phyloP scores from a whole-genome alignment of 2,329 filamentous ascomycete genomes.

The Trichothecium roseum region DNA sequence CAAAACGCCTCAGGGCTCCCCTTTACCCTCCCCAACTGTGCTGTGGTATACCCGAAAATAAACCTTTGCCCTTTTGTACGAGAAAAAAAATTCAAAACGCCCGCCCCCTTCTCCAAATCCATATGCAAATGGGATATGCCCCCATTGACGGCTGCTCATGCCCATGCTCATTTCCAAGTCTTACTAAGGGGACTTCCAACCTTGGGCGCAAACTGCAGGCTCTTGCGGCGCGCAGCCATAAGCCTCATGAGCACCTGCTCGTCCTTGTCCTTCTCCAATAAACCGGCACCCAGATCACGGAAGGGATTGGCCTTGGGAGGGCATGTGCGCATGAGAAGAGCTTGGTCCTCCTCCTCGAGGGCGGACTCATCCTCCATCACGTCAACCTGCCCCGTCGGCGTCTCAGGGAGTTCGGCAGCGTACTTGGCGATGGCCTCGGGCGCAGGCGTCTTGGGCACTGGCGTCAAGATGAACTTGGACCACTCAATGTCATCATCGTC shows the following conservation, averaged over 20 bases:
- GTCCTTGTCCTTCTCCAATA: conserved; percentile 41
- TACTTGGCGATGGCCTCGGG: conserved; percentile 43
- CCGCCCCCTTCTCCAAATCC: neutral
- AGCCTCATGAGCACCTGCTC: conserved; percentile 49
- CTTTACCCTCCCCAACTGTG: no score
- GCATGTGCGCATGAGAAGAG: conserved; percentile 40
- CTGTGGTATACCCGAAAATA: no score
- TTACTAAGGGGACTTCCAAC: conserved; percentile 60
- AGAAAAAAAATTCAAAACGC: conserved; percentile 1
- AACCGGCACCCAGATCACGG: conserved; percentile 28
- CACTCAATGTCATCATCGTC: conserved; percentile 29
- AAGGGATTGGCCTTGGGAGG: conserved; percentile 35
- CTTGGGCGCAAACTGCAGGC: conserved; percentile 66
- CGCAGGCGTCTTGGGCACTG: conserved; percentile 47
- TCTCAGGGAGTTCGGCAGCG: conserved; percentile 38
- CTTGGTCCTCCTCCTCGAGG: conserved; percentile 18
- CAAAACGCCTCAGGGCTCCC: no score
- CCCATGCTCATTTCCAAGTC: conserved; percentile 30
- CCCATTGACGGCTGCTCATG: no score
- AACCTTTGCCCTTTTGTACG: no score
- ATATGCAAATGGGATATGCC: conserved; percentile 1
- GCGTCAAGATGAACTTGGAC: conserved; percentile 36
- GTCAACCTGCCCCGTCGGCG: conserved; percentile 22
- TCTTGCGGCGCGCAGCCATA: conserved; percentile 66
- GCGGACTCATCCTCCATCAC: conserved; percentile 20